phyloP scores from a whole-genome alignment of 306 rosid species.

The peach (Prunus persica) region Prunus_persica_NCBIv2 NC_034009.1:5289501-5290000 shows the following conservation, averaged over 20 bases:
- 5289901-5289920: background rate
- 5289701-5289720: slow-evolving; percentile 2
- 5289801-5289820: background rate
- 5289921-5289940: slow-evolving; percentile 48
- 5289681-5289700: slow-evolving; percentile 18
- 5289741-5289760: background rate
- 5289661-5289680: slow-evolving; percentile 28
- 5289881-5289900: too few relatives aligned
- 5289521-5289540: background rate
- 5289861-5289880: background rate
- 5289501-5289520: slow-evolving; percentile 15
- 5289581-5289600: slow-evolving; percentile 50
- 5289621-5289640: slow-evolving; percentile 56
- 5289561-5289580: slow-evolving; percentile 46
- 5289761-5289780: background rate
- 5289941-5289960: slow-evolving; percentile 47
- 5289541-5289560: slow-evolving; percentile 46
- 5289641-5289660: slow-evolving; percentile 77
- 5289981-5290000: slow-evolving; percentile 65
- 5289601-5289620: slow-evolving; percentile 50
- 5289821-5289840: background rate
- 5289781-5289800: background rate
- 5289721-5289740: background rate
- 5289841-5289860: background rate
- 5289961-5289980: slow-evolving; percentile 73